Conservation (phyloP, 208 protist genomes). For the Leishmania major region DNA sequence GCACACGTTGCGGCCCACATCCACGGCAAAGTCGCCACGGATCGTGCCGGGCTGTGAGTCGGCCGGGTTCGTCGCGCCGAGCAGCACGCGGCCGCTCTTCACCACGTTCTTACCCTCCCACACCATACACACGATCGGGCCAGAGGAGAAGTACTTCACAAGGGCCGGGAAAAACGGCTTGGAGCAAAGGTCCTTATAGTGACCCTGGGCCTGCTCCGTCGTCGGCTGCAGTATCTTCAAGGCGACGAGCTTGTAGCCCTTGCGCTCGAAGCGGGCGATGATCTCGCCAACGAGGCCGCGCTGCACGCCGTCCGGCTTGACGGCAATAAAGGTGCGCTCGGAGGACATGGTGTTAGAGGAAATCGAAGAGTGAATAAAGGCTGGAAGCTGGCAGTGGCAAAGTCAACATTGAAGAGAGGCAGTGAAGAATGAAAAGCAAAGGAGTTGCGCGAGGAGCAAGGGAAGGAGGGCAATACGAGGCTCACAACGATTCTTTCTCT, state of each 20-base stretch:
- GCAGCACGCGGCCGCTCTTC: constrained; percentile 91
- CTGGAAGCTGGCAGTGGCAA: not conserved
- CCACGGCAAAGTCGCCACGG: constrained; percentile 95
- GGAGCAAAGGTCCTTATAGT: constrained; percentile 89
- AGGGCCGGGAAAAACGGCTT: constrained; percentile 96
- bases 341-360: constrained; percentile 39
- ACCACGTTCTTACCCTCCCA: constrained; percentile 97
- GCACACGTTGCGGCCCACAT: constrained; percentile 97
- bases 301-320: constrained; percentile 97
- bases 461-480: not conserved
- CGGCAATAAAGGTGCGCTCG: constrained; percentile 96
- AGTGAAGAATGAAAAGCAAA: not conserved
- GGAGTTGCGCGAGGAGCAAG: constrained; percentile 1
- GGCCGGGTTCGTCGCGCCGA: constrained; percentile 96
- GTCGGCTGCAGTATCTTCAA: constrained; percentile 93
- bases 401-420: not conserved
- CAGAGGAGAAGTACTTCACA: constrained; percentile 95
- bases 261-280: constrained; percentile 95
- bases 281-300: constrained; percentile 94
- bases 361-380: not conserved
- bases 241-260: constrained; percentile 96
- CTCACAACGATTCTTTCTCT: not conserved
- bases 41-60: constrained; percentile 96
- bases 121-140: constrained; percentile 97
- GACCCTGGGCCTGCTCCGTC: constrained; percentile 80